phyloP scores from a whole-genome alignment of 2,329 filamentous ascomycete species.

The Xylariales sp. region DNA sequence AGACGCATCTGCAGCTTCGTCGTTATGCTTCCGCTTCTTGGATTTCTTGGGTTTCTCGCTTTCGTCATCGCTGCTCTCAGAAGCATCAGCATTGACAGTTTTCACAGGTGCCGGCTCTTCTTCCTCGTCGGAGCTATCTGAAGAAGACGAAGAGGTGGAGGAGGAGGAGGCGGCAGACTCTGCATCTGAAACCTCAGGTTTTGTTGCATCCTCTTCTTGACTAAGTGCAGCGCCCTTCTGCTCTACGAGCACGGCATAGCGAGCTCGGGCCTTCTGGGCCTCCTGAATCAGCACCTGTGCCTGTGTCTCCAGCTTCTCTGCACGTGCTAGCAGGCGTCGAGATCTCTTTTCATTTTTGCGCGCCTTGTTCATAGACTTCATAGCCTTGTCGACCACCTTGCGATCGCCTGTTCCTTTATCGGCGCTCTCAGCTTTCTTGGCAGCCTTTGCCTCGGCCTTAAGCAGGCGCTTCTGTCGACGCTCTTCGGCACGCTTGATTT shows the following conservation, averaged over 20 bases:
- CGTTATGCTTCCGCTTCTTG: slow-evolving; percentile 14
- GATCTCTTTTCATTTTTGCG: slow-evolving; percentile 34
- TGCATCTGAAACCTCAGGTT: no score
- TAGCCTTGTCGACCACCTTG: slow-evolving; percentile 27
- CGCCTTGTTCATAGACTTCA: slow-evolving; percentile 19
- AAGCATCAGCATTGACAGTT: neutral
- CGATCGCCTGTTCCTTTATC: slow-evolving; percentile 28
- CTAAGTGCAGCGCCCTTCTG: no score
- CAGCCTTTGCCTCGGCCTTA: slow-evolving; percentile 32
- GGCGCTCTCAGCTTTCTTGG: slow-evolving; percentile 29
- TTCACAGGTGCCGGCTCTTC: no score
- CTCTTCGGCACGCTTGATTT: slow-evolving; percentile 18
- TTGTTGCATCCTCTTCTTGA: no score
- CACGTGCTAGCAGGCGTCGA: slow-evolving; percentile 30
- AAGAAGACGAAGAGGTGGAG: neutral
- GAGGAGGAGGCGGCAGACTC: no score
- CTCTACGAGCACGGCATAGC: slow-evolving; percentile 20
- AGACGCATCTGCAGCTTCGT: slow-evolving; percentile 8
- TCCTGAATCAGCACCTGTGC: slow-evolving; percentile 34
- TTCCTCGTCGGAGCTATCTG: neutral
- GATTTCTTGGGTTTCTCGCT: slow-evolving; percentile 29
- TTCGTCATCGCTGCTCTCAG: slow-evolving; percentile 9
- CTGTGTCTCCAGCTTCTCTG: slow-evolving; percentile 35
- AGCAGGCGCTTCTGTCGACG: slow-evolving; percentile 31
- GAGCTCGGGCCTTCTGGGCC: slow-evolving; percentile 29